These are phyloP conservation scores for Pulveroboletus sp. DNA, from an alignment of 768 basidiomycete species.

Conservation along the genomic window DNA sequence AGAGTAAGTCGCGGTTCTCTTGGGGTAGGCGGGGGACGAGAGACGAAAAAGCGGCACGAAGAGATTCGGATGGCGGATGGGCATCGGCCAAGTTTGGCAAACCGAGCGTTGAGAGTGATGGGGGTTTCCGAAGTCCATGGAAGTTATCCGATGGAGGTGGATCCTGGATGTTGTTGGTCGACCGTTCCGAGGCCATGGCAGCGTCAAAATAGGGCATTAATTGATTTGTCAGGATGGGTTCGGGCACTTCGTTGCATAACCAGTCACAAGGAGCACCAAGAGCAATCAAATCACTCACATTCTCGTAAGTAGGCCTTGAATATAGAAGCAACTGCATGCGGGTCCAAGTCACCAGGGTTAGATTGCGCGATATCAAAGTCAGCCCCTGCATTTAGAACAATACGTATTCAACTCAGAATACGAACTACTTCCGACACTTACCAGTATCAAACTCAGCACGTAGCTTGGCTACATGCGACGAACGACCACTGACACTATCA, in stretches of 20 bases:
- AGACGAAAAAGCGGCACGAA: conserved; percentile 56
- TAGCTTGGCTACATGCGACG: conserved; percentile 74
- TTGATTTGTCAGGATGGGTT: conserved; percentile 74
- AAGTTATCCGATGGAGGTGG: conserved; percentile 35
- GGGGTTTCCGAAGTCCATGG: conserved; percentile 62
- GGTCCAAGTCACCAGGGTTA: conserved; percentile 85
- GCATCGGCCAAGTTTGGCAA: conserved; percentile 64
- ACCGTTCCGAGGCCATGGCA: conserved; percentile 58
- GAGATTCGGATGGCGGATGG: conserved; percentile 57
- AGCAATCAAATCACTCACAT: conserved; percentile 51
- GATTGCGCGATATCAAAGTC: conserved; percentile 82
- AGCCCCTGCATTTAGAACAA: conserved; percentile 49
- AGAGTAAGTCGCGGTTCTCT: conserved; percentile 82
- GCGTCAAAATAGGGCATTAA: conserved; percentile 78
- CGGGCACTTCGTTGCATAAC: conserved; percentile 62
- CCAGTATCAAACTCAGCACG: conserved; percentile 82
- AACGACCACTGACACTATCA: conserved; percentile 75
- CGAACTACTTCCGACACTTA: conserved; percentile 26
- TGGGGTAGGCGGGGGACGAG: conserved; percentile 68
- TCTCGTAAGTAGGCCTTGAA: conserved; percentile 94
- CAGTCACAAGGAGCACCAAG: conserved; percentile 1
- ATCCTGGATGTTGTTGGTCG: conserved; percentile 27
- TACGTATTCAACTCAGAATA: conserved; percentile 5
- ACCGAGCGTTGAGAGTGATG: conserved; percentile 76
- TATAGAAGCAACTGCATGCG: conserved; percentile 89